These are phyloP conservation scores for Cladosporium sp. DNA, from an alignment of 2,329 filamentous ascomycete genomes.

Conservation along the genomic window DNA sequence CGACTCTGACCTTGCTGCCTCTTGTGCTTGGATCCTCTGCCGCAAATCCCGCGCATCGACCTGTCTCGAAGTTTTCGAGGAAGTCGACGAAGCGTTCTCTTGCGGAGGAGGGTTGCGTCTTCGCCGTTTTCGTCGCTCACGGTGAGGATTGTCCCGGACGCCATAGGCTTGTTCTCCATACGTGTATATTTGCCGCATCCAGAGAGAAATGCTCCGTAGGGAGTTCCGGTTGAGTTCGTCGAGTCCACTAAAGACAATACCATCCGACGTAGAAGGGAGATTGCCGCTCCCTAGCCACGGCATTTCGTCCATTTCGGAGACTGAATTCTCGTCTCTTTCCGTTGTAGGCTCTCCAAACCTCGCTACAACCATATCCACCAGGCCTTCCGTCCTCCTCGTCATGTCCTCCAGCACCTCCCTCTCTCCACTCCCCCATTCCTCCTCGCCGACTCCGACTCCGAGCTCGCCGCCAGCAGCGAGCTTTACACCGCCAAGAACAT, in stretches of 20 bases:
- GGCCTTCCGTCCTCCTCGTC: slow-evolving; percentile 68
- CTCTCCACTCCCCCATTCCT: slow-evolving; percentile 89
- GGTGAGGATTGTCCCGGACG: slow-evolving; percentile 69
- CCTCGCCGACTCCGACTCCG: slow-evolving; percentile 89
- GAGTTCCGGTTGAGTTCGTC: slow-evolving; percentile 67
- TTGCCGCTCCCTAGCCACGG: slow-evolving; percentile 70
- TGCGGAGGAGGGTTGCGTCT: slow-evolving; percentile 32
- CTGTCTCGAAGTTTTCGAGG: not conserved
- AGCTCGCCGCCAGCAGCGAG: slow-evolving; percentile 85
- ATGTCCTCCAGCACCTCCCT: slow-evolving; percentile 90
- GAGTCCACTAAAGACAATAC: slow-evolving; percentile 76
- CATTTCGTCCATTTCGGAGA: slow-evolving; percentile 22
- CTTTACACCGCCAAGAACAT: slow-evolving; percentile 77
- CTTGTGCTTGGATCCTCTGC: slow-evolving; percentile 10
- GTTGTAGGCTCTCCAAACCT: slow-evolving; percentile 62
- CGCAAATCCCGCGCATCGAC: not conserved
- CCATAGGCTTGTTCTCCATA: slow-evolving; percentile 83
- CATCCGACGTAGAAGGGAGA: slow-evolving; percentile 66
- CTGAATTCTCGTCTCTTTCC: slow-evolving; percentile 22
- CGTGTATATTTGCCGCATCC: slow-evolving; percentile 82
- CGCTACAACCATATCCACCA: slow-evolving; percentile 82
- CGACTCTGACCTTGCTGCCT: not conserved
- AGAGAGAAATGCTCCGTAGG: slow-evolving; percentile 66
- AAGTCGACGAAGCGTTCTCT: slow-evolving; percentile 18
- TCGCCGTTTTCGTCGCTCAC: slow-evolving; percentile 49